Percentiles rank a stretch among this genome's conserved stretches.
Conservation (phyloP, 495 filamentous ascomycete genomes). For the Mytilinidion resinicola region DNA sequence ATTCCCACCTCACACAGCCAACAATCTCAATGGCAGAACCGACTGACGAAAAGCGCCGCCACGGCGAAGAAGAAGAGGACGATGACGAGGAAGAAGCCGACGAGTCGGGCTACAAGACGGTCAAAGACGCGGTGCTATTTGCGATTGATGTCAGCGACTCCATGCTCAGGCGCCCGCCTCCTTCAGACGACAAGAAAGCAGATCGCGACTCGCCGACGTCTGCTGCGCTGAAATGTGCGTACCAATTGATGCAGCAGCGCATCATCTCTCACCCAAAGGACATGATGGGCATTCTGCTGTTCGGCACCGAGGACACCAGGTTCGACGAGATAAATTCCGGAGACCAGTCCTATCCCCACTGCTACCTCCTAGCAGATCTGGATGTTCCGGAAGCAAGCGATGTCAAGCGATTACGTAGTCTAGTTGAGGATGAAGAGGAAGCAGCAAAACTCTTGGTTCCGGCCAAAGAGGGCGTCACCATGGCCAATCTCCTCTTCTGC, state of each 20-base stretch:
- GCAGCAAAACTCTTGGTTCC: conserved; percentile 57
- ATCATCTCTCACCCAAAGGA: conserved; percentile 95
- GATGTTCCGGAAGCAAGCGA: conserved; percentile 81
- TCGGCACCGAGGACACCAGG: conserved; percentile 80
- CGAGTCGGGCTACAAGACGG: conserved; percentile 77
- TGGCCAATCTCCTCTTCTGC: conserved; percentile 90
- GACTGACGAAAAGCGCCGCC: conserved; percentile 16
- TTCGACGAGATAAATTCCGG: conserved; percentile 55
- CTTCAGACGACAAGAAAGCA: conserved; percentile 62
- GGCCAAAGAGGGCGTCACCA: conserved; percentile 56
- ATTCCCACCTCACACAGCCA: neutral
- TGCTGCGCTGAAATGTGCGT: conserved; percentile 90
- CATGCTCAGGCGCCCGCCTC: conserved; percentile 68
- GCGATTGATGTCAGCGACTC: conserved; percentile 90
- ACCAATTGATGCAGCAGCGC: conserved; percentile 91
- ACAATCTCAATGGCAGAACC: conserved; percentile 17
- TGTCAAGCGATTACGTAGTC: conserved; percentile 66
- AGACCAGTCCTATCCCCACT: conserved; percentile 73
- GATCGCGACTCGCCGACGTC: conserved; percentile 63
- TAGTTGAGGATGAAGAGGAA: conserved; percentile 72
- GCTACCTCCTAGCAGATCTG: conserved; percentile 85
- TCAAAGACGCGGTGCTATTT: conserved; percentile 95
- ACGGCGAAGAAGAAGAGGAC: conserved; percentile 50
- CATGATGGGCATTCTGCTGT: conserved; percentile 96
- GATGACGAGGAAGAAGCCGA: conserved; percentile 58